These are phyloP conservation scores for Trichoderma afroharzianum DNA, from an alignment of 2,329 filamentous ascomycete genomes.

Conservation along the genomic window DNA sequence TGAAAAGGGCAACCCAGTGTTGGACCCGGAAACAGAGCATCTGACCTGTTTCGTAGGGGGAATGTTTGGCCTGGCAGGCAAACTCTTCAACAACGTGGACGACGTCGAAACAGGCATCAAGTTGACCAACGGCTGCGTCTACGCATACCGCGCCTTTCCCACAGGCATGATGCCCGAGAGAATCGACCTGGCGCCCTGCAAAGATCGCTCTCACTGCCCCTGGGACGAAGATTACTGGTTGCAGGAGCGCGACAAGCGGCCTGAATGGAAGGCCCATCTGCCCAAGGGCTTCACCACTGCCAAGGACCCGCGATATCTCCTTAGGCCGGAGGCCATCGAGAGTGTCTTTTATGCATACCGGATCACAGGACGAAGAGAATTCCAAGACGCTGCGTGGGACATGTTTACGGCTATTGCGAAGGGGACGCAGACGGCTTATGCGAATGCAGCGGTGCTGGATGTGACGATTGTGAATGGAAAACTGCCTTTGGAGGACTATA, in stretches of 20 bases:
- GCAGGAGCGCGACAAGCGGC: constrained; percentile 42
- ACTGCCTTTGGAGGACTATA: constrained; percentile 38
- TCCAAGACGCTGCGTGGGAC: constrained; percentile 65
- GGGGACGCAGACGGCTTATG: constrained; percentile 55
- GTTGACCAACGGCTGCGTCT: constrained; percentile 50
- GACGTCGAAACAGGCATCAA: constrained; percentile 43
- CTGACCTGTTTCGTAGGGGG: constrained; percentile 51
- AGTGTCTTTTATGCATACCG: constrained; percentile 76
- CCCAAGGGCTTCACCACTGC: constrained; percentile 54
- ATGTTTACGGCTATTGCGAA: constrained; percentile 64
- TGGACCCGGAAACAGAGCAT: constrained; percentile 40
- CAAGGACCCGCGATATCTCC: constrained; percentile 55
- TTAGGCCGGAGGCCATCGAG: constrained; percentile 75
- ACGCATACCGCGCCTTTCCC: constrained; percentile 45
- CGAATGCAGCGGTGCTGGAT: constrained; percentile 62
- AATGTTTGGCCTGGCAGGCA: constrained; percentile 47
- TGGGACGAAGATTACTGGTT: constrained; percentile 44
- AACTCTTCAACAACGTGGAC: constrained; percentile 38
- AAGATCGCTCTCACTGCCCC: constrained; percentile 30
- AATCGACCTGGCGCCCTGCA: constrained; percentile 42
- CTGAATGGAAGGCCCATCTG: constrained; percentile 30
- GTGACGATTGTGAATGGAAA: constrained; percentile 36
- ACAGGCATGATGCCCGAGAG: constrained; percentile 53
- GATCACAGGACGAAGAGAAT: constrained; percentile 61
- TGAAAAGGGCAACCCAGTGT: constrained; percentile 20